Percentiles rank a stretch among this genome's conserved stretches.
Evolutionary conservation across 129 eudicot species (phyloP).

Genomic region (Flaveria sonorensis): DNA sequence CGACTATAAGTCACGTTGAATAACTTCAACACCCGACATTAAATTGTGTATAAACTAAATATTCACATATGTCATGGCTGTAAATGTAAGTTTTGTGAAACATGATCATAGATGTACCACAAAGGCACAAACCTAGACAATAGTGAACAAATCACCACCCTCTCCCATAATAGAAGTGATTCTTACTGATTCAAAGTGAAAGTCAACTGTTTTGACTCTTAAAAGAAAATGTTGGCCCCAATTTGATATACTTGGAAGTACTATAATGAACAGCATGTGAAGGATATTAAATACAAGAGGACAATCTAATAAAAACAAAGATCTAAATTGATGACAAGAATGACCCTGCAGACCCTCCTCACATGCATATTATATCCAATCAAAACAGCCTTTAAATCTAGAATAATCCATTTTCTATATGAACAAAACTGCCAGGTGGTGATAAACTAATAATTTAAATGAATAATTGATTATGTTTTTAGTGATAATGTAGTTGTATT

Average conservation of each 20-base stretch:
- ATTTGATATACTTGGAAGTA: constrained; percentile 13
- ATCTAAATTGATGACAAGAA: constrained; percentile 34
- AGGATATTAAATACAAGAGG: constrained; percentile 23
- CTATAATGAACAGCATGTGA: constrained; percentile 28
- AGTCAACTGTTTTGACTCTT: constrained; percentile 5
- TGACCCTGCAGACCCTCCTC: constrained; percentile 24
- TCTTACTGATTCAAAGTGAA: not conserved
- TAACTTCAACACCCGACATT: not conserved
- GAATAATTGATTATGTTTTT: not conserved
- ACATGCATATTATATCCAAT: constrained; percentile 36
- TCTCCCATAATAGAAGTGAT: not conserved
- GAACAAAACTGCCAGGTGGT: not conserved
- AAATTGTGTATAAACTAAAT: too few species aligned
- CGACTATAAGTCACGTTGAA: not conserved
- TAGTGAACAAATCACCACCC: not conserved
- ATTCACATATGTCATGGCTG: too few species aligned
- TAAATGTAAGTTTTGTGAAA: too few species aligned
- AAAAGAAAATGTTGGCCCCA: constrained; percentile 20
- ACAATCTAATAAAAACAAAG: constrained; percentile 33
- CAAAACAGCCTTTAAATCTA: constrained; percentile 22
- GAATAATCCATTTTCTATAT: constrained; percentile 31
- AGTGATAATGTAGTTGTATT: constrained; percentile 28
- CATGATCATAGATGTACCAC: too few species aligned
- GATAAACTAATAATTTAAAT: constrained; percentile 22
- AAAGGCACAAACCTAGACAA: not conserved